Evolutionary conservation across 202 grass and related monocot genomes (phyloP).

Genomic region (Miscanthus sacchariflorus): DNA sequence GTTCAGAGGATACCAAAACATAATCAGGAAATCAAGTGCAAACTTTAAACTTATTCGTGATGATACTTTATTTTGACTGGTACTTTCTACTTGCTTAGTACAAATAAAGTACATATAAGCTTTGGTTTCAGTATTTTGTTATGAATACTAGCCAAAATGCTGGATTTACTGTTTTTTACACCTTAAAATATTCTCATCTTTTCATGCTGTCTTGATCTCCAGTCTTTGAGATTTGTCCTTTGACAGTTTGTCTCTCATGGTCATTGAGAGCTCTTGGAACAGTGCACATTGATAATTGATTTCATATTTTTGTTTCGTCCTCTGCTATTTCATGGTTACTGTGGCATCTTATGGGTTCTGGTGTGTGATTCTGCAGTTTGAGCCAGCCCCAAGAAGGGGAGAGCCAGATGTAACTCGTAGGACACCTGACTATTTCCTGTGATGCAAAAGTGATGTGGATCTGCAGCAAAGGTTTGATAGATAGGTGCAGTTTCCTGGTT

Average conservation of each 20-base stretch:
- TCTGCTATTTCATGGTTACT: conserved; percentile 12
- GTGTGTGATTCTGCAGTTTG: conserved; percentile 70
- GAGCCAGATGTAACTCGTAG: conserved; percentile 98
- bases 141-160: not conserved
- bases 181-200: not conserved
- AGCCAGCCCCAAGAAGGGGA: conserved; percentile 97
- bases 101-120: not conserved
- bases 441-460: conserved; percentile 51
- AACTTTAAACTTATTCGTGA: not conserved
- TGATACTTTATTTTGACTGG: not conserved
- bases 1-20: not conserved
- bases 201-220: not conserved
- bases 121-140: not conserved
- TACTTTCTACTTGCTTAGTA: not conserved
- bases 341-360: conserved; percentile 21
- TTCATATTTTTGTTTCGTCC: not conserved
- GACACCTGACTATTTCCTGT: conserved; percentile 99
- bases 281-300: not conserved
- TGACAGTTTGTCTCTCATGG: not conserved
- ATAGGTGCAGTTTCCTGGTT: conserved; percentile 67
- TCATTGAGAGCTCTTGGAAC: not conserved
- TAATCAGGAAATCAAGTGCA: not conserved
- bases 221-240: conserved; percentile 9
- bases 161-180: not conserved
- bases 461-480: conserved; percentile 66